Conservation (phyloP, 2,329 filamentous ascomycete species). For the Neonectria hederae region DNA sequence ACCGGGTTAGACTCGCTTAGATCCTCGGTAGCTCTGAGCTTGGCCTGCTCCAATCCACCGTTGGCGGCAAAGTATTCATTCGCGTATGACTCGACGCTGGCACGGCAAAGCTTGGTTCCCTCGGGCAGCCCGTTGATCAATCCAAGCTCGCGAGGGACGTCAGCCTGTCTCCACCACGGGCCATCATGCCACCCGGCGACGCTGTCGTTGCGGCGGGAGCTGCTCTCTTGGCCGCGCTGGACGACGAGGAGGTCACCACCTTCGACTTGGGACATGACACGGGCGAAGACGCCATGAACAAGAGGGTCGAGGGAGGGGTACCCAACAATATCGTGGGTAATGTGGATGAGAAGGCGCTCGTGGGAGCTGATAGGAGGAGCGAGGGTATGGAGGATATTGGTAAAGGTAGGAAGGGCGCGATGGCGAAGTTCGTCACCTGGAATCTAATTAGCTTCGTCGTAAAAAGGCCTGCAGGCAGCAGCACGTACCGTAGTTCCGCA, state of each 20-base stretch:
- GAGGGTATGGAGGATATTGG: constrained; percentile 92
- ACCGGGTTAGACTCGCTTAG: constrained; percentile 88
- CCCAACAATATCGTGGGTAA: constrained; percentile 92
- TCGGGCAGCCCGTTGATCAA: constrained; percentile 82
- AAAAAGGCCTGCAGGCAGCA: neutral
- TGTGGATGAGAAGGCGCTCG: constrained; percentile 96
- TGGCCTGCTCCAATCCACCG: constrained; percentile 83
- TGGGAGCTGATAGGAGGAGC: constrained; percentile 97
- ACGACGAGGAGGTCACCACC: constrained; percentile 94
- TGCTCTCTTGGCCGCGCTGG: constrained; percentile 89
- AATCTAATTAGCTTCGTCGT: constrained; percentile 11
- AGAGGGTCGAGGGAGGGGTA: constrained; percentile 95
- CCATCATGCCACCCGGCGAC: constrained; percentile 87
- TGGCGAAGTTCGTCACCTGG: constrained; percentile 86
- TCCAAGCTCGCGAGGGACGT: constrained; percentile 77
- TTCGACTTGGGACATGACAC: constrained; percentile 99
- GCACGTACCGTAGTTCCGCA: constrained; percentile 60
- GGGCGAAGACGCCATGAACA: constrained; percentile 89
- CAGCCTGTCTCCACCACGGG: constrained; percentile 89
- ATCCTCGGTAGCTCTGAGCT: constrained; percentile 79
- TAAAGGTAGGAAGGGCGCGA: constrained; percentile 92
- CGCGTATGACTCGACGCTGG: constrained; percentile 88
- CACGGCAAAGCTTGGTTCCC: constrained; percentile 90
- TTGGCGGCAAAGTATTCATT: constrained; percentile 81
- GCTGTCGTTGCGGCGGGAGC: constrained; percentile 70